These are phyloP conservation scores for Rhizodiscina lignyota DNA, from an alignment of 495 filamentous ascomycete species.

Conservation along the genomic window DNA sequence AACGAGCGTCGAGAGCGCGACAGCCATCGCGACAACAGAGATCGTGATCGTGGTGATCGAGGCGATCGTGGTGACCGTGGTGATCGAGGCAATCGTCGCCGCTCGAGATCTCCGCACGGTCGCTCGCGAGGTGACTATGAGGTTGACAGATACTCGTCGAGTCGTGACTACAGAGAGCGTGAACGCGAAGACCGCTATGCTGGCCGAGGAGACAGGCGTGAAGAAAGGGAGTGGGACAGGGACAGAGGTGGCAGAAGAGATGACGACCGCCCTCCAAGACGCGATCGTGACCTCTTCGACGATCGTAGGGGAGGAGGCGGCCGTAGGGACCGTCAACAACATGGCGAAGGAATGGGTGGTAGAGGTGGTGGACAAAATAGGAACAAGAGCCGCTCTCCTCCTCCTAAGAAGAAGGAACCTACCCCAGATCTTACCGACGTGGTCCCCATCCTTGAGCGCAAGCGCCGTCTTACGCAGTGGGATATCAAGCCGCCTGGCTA, in stretches of 20 bases:
- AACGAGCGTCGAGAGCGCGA: slow-evolving; percentile 32
- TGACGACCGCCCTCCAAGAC: slow-evolving; percentile 23
- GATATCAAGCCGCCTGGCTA: slow-evolving; percentile 98
- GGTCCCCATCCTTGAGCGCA: slow-evolving; percentile 58
- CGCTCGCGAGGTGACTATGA: slow-evolving; percentile 49
- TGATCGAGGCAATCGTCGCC: slow-evolving; percentile 32
- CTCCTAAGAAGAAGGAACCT: slow-evolving; percentile 74
- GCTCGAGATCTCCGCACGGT: slow-evolving; percentile 61
- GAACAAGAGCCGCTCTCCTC: slow-evolving; percentile 56
- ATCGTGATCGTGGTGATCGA: slow-evolving; percentile 7
- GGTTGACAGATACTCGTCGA: slow-evolving; percentile 76
- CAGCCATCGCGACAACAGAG: slow-evolving; percentile 22
- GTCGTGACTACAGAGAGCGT: slow-evolving; percentile 74
- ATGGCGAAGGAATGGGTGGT: too few relatives aligned
- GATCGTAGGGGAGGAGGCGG: slow-evolving; percentile 26
- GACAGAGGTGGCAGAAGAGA: slow-evolving; percentile 30
- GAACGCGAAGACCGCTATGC: slow-evolving; percentile 83
- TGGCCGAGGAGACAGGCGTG: slow-evolving; percentile 33
- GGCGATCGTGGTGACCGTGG: slow-evolving; percentile 7
- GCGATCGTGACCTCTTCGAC: slow-evolving; percentile 48
- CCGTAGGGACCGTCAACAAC: slow-evolving; percentile 27
- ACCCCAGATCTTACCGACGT: slow-evolving; percentile 89
- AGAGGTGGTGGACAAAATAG: slow-evolving; percentile 40
- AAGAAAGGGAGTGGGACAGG: slow-evolving; percentile 13
- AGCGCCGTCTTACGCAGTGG: slow-evolving; percentile 91